Evolutionary conservation across 2,329 filamentous ascomycete species (phyloP).

Genomic region (Paraphaeosphaeria minitans): DNA sequence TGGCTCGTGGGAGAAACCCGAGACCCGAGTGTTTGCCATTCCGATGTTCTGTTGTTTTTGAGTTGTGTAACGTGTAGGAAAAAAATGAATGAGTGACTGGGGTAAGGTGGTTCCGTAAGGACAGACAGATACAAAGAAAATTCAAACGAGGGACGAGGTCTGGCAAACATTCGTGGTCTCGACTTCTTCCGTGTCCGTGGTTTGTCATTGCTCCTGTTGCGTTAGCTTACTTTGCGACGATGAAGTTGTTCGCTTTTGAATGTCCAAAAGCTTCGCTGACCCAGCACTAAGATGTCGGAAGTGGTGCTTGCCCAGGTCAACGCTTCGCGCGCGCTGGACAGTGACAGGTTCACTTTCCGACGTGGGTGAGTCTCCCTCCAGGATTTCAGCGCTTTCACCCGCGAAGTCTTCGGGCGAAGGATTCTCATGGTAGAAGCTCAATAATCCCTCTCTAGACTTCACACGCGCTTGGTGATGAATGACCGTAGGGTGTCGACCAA

Average conservation of each 20-base stretch:
- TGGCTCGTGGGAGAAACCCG: constrained; percentile 8
- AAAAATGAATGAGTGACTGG: constrained; percentile 18
- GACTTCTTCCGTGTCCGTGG: constrained; percentile 20
- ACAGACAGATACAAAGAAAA: constrained; percentile 44
- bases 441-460: constrained; percentile 66
- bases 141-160: constrained; percentile 41
- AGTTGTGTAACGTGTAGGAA: constrained; percentile 13
- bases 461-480: constrained; percentile 63
- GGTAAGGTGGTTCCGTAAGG: constrained; percentile 26
- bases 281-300: constrained; percentile 76
- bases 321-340: constrained; percentile 70
- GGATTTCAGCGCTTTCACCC: constrained; percentile 35
- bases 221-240: constrained; percentile 31
- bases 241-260: constrained; percentile 50
- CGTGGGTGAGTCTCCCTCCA: constrained; percentile 37
- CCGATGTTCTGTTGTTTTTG: constrained; percentile 10
- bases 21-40: constrained; percentile 22
- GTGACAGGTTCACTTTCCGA: constrained; percentile 36
- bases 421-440: constrained; percentile 56
- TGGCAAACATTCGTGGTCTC: constrained; percentile 35
- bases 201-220: constrained; percentile 28
- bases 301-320: constrained; percentile 70
- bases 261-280: constrained; percentile 74
- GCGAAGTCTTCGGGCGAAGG: constrained; percentile 33
- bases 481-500: constrained; percentile 66